phyloP scores from a whole-genome alignment of 768 basidiomycete species.

The Calocybe indica region DNA sequence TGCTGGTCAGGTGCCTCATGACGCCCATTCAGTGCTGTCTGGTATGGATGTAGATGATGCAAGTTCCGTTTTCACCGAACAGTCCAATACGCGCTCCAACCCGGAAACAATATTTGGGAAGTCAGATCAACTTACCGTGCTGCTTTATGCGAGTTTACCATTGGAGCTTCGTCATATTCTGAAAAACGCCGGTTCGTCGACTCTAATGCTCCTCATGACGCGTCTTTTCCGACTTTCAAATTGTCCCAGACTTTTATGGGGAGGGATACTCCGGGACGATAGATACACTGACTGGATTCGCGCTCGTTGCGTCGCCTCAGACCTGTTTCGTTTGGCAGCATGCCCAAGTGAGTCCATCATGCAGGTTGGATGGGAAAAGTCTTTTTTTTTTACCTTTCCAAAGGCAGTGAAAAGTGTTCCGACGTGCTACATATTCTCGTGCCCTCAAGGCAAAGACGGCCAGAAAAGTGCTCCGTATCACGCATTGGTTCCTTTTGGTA shows the following conservation, averaged over 20 bases:
- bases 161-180: conserved; percentile 71
- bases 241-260: conserved; percentile 52
- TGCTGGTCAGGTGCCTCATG: conserved; percentile 21
- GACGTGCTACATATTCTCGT: conserved; percentile 80
- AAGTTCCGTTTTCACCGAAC: conserved; percentile 31
- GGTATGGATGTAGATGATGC: conserved; percentile 68
- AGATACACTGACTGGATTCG: conserved; percentile 67
- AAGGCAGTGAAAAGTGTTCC: conserved; percentile 65
- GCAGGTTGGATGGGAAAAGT: background rate
- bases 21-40: conserved; percentile 35
- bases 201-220: background rate
- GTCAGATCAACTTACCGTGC: conserved; percentile 62
- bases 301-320: conserved; percentile 62
- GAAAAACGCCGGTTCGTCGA: conserved; percentile 54
- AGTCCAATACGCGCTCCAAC: conserved; percentile 24
- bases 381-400: background rate
- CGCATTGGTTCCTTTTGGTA: conserved; percentile 62
- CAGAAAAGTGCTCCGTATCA: conserved; percentile 41
- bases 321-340: conserved; percentile 86
- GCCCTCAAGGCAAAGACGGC: conserved; percentile 41
- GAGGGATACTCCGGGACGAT: conserved; percentile 68
- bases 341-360: conserved; percentile 43
- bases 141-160: conserved; percentile 66
- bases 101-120: conserved; percentile 57
- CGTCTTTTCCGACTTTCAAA: background rate